phyloP scores from a whole-genome alignment of 2,329 filamentous ascomycete species.

The Colletotrichum melonis region DNA sequence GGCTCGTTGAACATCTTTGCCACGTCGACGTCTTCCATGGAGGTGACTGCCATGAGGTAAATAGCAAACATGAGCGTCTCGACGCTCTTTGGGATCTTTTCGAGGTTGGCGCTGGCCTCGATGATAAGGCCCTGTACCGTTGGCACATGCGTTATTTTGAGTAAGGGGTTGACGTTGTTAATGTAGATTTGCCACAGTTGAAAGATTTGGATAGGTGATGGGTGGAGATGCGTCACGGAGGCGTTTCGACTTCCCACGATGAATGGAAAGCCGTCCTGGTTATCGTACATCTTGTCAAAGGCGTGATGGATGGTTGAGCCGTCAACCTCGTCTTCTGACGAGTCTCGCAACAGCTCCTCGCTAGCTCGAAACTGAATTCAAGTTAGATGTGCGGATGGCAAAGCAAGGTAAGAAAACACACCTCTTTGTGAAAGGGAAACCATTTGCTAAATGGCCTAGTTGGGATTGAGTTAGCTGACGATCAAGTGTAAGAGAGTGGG shows the following conservation, averaged over 20 bases:
- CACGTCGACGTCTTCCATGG: constrained; percentile 66
- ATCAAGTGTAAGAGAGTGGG: neutral
- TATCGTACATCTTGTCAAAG: constrained; percentile 69
- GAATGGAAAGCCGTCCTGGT: constrained; percentile 68
- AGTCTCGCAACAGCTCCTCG: constrained; percentile 61
- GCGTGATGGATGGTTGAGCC: constrained; percentile 67
- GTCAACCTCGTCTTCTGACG: constrained; percentile 68
- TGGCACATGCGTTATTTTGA: constrained; percentile 76
- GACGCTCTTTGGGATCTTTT: constrained; percentile 65
- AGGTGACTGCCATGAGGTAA: constrained; percentile 69
- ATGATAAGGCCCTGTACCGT: constrained; percentile 74
- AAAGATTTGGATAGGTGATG: constrained; percentile 68
- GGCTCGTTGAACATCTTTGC: constrained; percentile 63
- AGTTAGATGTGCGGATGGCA: constrained; percentile 6
- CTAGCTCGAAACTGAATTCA: constrained; percentile 59
- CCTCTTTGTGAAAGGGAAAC: constrained; percentile 66
- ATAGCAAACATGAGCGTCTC: constrained; percentile 77
- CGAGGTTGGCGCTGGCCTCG: constrained; percentile 67
- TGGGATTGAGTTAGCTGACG: constrained; percentile 6
- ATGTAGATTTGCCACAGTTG: constrained; percentile 78
- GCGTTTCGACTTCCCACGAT: constrained; percentile 58
- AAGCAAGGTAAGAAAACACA: constrained; percentile 39
- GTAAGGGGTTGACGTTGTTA: constrained; percentile 75
- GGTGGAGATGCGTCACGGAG: constrained; percentile 61
- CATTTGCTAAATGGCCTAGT: constrained; percentile 52